Evolutionary conservation across 352 stramenopile genomes (phyloP), one percentile per base, ranked within the genome.

Genomic region (Globisporangium parvum): DNA sequence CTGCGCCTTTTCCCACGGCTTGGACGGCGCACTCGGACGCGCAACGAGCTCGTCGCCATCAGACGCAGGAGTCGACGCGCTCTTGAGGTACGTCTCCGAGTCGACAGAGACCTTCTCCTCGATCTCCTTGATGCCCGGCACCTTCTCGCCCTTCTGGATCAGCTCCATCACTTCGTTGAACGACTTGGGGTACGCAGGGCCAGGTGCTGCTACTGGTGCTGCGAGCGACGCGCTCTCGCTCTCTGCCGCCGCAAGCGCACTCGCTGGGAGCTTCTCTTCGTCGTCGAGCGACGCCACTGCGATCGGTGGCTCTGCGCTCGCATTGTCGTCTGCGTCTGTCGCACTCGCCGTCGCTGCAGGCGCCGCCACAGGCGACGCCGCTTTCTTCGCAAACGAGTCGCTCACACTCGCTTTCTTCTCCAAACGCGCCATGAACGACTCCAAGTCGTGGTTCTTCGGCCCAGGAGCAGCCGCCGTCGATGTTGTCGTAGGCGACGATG

Each of bases 121-220:
- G 31, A 90, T 88, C 23, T 88, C 69, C 20, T 80, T 75, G 57
- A 90, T 88, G 6, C 77, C 80, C 5, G 80, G 77, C n/a, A 90
- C 77, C 11, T 63, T 69, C 52, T 88, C 80, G 14, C 77, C 77
- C 59, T 85, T 85, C 55, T 88, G 78, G 42, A 91, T 66, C 60
- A 88, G 67, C 62, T 84, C 71, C 76, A 88, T 85, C 33, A 91
- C 76, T 9, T 91, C 76, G 10, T 67, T 80, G 55, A 91, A 91
- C 6, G 80, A 88, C 52, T 85, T 69, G 0, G 80, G 80, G 51
- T 87, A 88, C 24, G 72, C 57, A 20, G 80, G 80, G 3, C 72
- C 70, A 2, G 45, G n/a, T n/a, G n/a, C 55, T 10, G 1, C 31
- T 6, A 40, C 55, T 10, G 8, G 6, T 6, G 44, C 51, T 18